Conservation (phyloP, 768 basidiomycete species). For the Saitozyma sp. region DNA sequence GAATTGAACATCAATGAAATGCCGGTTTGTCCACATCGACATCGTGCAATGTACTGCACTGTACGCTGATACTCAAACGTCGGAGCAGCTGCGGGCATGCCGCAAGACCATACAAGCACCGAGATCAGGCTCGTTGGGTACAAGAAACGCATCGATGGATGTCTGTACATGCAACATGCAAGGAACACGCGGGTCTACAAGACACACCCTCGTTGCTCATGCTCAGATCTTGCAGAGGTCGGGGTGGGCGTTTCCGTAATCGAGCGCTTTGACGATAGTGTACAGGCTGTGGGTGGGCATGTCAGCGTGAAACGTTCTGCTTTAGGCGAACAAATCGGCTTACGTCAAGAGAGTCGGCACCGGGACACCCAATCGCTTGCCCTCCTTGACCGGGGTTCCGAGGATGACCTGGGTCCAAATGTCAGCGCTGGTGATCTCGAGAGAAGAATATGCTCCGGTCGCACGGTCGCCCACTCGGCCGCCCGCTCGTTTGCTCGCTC, state of each 20-base stretch:
- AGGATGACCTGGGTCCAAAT: conserved; percentile 28
- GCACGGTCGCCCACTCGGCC: conserved; percentile 11
- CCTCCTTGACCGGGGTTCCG: conserved; percentile 47
- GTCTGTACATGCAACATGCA: too few relatives aligned
- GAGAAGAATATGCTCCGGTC: not conserved
- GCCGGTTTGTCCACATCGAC: too few relatives aligned
- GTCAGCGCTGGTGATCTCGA: conserved; percentile 4
- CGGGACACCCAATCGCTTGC: conserved; percentile 36
- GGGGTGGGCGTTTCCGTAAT: conserved; percentile 36
- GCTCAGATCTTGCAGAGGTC: conserved; percentile 12
- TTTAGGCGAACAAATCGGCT: conserved; percentile 10
- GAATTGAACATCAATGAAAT: too few relatives aligned
- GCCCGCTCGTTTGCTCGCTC: too few relatives aligned
- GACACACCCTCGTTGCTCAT: not conserved
- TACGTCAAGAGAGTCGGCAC: conserved; percentile 44
- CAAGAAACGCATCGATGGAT: too few relatives aligned
- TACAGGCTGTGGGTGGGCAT: conserved; percentile 30
- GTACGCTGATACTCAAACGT: too few relatives aligned
- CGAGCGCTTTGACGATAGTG: conserved; percentile 47
- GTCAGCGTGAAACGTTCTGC: not conserved
- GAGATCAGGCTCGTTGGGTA: too few relatives aligned
- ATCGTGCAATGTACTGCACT: too few relatives aligned
- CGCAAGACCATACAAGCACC: too few relatives aligned
- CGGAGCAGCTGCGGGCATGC: too few relatives aligned
- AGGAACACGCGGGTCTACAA: too few relatives aligned